Percentiles rank a stretch among this genome's conserved stretches.
Conservation (phyloP, 768 basidiomycete species). For the Mycena venus region DNA sequence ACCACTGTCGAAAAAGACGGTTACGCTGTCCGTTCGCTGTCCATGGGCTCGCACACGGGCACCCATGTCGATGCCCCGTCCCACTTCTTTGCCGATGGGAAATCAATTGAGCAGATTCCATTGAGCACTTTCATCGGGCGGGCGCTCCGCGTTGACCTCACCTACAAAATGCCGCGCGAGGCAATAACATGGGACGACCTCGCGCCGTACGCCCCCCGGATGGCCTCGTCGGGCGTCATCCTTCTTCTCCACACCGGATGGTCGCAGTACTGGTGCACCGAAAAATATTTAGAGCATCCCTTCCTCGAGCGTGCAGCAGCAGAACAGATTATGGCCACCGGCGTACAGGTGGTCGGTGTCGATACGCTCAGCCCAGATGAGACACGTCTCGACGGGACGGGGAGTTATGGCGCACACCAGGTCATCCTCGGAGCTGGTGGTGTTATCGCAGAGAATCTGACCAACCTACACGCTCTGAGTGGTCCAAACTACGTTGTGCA, state of each 20-base stretch:
- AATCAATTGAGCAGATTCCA: slow-evolving; percentile 70
- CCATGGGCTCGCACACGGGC: slow-evolving; percentile 78
- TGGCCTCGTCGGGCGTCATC: slow-evolving; percentile 55
- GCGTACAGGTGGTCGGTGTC: slow-evolving; percentile 70
- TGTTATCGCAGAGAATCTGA: slow-evolving; percentile 80
- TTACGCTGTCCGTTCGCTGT: slow-evolving; percentile 64
- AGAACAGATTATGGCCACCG: slow-evolving; percentile 58
- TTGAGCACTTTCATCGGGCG: slow-evolving; percentile 66
- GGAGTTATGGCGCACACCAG: slow-evolving; percentile 67
- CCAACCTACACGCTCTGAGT: slow-evolving; percentile 60
- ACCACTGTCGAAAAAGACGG: slow-evolving; percentile 60
- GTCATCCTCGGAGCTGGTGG: slow-evolving; percentile 71
- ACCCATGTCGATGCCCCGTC: slow-evolving; percentile 87
- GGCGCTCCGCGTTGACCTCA: slow-evolving; percentile 69
- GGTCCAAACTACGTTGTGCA: slow-evolving; percentile 60
- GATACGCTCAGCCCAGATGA: slow-evolving; percentile 81
- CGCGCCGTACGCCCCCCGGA: slow-evolving; percentile 47
- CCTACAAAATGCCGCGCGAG: slow-evolving; percentile 55
- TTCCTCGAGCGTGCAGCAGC: slow-evolving; percentile 71
- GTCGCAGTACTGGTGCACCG: slow-evolving; percentile 66
- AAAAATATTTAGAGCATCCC: slow-evolving; percentile 73
- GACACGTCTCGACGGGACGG: slow-evolving; percentile 55
- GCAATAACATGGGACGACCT: slow-evolving; percentile 71
- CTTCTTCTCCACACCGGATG: slow-evolving; percentile 79
- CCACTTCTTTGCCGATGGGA: slow-evolving; percentile 74